These are phyloP conservation scores for Mucor piriformis DNA, from an alignment of 371 early-diverging fungal genomes.

Conservation along the genomic window DNA sequence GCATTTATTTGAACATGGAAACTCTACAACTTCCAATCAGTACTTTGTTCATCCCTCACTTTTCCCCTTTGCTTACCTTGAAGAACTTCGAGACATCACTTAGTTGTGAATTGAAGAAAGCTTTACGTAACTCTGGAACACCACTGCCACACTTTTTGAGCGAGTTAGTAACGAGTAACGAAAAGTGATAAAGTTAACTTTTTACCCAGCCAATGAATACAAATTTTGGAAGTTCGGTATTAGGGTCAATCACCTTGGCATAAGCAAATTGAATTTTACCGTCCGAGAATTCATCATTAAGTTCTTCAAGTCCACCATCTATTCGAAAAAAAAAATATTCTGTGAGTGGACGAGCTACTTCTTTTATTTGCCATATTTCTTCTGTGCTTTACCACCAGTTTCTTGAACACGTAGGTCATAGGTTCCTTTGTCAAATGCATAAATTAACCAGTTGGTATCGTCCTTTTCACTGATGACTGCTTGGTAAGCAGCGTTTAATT, in stretches of 20 bases:
- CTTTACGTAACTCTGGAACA: slow-evolving; percentile 91
- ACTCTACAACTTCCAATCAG: slow-evolving; percentile 49
- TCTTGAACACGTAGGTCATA: slow-evolving; percentile 80
- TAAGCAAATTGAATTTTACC: slow-evolving; percentile 92
- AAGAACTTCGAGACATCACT: slow-evolving; percentile 79
- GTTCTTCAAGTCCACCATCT: slow-evolving; percentile 84
- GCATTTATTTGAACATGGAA: slow-evolving; percentile 92
- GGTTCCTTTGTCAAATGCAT: slow-evolving; percentile 81
- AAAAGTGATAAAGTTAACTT: neutral
- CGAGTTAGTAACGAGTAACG: neutral
- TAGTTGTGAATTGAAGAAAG: slow-evolving; percentile 82
- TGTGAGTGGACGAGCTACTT: no score
- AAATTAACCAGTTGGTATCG: slow-evolving; percentile 76
- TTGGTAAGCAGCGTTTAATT: slow-evolving; percentile 66
- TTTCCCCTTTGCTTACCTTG: slow-evolving; percentile 53
- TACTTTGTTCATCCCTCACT: neutral
- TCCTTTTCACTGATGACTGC: slow-evolving; percentile 66
- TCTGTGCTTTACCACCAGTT: slow-evolving; percentile 70
- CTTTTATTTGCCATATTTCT: no score
- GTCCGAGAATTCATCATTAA: slow-evolving; percentile 88
- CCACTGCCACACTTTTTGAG: slow-evolving; percentile 86
- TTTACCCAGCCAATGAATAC: slow-evolving; percentile 92
- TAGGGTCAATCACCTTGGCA: slow-evolving; percentile 83
- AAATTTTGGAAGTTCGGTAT: slow-evolving; percentile 84
- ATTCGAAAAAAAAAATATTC: neutral